A percentile compares a stretch with the other conserved stretches of the same genome.
phyloP scores from a whole-genome alignment of 257 asterid genomes.

The Gentiana macrophylla region DNA sequence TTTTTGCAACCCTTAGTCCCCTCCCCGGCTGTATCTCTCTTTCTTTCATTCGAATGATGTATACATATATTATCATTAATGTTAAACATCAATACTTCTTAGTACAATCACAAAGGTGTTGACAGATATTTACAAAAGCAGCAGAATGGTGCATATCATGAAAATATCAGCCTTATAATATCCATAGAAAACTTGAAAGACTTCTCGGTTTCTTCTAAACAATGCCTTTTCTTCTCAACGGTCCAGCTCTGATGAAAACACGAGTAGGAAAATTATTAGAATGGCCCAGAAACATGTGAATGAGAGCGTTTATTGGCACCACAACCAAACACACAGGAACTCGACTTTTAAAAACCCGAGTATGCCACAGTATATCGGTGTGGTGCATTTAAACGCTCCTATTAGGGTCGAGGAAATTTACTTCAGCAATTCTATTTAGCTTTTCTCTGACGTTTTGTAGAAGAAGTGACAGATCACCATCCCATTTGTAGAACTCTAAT shows the following conservation, averaged over 20 bases:
- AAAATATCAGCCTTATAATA: constrained; percentile 66
- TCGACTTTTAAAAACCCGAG: background rate
- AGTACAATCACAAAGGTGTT: too few species aligned
- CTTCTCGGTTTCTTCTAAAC: constrained; percentile 88
- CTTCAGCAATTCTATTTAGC: constrained; percentile 75
- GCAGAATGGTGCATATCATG: constrained; percentile 21
- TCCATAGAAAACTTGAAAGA: constrained; percentile 88
- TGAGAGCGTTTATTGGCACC: background rate
- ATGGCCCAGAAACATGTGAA: background rate
- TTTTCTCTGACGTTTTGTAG: constrained; percentile 80
- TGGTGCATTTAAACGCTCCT: too few species aligned
- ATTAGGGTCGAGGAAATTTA: constrained; percentile 12
- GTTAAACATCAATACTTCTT: too few species aligned
- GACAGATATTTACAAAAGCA: background rate
- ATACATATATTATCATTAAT: too few species aligned
- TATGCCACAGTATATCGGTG: background rate
- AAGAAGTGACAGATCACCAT: constrained; percentile 62
- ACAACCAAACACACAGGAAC: background rate
- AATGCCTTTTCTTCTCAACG: constrained; percentile 81
- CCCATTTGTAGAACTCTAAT: constrained; percentile 94
- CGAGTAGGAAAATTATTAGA: constrained; percentile 1
- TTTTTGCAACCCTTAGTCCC: too few species aligned
- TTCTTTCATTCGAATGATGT: too few species aligned
- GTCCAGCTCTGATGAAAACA: constrained; percentile 52
- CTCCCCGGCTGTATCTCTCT: too few species aligned